Evolutionary conservation across 2,329 filamentous ascomycete species (phyloP).

Genomic region (Colletotrichum ledebouriae): DNA sequence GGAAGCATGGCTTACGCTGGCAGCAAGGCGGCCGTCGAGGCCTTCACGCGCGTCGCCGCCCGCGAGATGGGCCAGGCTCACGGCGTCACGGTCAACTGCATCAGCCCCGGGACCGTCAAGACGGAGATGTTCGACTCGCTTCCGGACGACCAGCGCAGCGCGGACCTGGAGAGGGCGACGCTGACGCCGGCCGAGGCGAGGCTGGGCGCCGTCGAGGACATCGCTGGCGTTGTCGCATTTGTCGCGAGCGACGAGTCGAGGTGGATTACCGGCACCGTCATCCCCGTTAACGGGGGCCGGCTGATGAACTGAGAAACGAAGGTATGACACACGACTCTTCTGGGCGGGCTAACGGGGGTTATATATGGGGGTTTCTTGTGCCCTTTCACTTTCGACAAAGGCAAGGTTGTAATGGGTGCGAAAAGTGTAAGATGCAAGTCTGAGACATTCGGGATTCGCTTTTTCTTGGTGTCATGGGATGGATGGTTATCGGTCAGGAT

Average conservation of each 20-base stretch:
- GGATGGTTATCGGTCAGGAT: conserved; percentile 17
- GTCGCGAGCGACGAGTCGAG: conserved; percentile 43
- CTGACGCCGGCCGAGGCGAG: conserved; percentile 42
- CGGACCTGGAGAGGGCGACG: conserved; percentile 40
- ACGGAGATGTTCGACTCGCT: conserved; percentile 42
- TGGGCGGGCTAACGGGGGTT: not conserved
- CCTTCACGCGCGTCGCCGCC: conserved; percentile 43
- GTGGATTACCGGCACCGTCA: conserved; percentile 42
- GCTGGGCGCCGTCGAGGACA: conserved; percentile 42
- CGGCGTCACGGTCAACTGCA: conserved; percentile 43
- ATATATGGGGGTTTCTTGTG: conserved; percentile 23
- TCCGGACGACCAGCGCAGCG: conserved; percentile 39
- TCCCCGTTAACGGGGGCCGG: conserved; percentile 42
- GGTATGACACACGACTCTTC: conserved; percentile 2
- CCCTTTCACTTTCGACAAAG: not conserved
- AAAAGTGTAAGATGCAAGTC: conserved; percentile 32
- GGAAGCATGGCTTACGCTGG: conserved; percentile 44
- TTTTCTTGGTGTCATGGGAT: conserved; percentile 25
- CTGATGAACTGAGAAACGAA: conserved; percentile 38
- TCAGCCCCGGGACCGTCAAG: conserved; percentile 43
- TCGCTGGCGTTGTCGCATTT: conserved; percentile 43
- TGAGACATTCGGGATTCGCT: conserved; percentile 28
- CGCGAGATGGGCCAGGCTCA: conserved; percentile 42
- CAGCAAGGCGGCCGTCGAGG: conserved; percentile 43
- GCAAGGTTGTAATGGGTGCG: conserved; percentile 26